phyloP scores from a whole-genome alignment of 2,329 filamentous ascomycete species.

The Sarocladiaceae sp. region DNA sequence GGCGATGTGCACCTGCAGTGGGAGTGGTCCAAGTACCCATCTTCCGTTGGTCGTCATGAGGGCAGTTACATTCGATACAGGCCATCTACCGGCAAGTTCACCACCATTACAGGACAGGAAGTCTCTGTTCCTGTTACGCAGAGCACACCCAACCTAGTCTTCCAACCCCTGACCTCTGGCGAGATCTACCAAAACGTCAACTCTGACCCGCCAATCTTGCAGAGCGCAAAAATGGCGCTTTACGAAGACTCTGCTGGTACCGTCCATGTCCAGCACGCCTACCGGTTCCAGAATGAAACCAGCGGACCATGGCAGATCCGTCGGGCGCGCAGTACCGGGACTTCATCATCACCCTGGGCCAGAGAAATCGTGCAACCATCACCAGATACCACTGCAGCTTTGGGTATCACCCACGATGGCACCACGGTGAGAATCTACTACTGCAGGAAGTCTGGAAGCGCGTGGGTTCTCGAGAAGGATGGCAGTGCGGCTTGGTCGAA shows the following conservation, averaged over 20 bases:
- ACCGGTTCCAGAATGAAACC: conserved; percentile 16
- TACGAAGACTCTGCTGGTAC: conserved; percentile 14
- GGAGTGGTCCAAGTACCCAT: conserved; percentile 21
- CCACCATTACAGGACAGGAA: conserved; percentile 11
- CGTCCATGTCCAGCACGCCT: conserved; percentile 14
- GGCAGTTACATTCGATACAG: conserved; percentile 20
- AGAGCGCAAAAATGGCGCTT: conserved; percentile 17
- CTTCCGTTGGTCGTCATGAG: conserved; percentile 19
- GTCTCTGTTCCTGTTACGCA: conserved; percentile 14
- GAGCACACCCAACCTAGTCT: conserved; percentile 13
- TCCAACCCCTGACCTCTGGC: conserved; percentile 16
- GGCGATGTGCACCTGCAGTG: conserved; percentile 21
- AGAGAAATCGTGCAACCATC: conserved; percentile 14
- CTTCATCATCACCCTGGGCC: conserved; percentile 11
- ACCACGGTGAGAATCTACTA: conserved; percentile 16
- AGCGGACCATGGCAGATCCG: conserved; percentile 14
- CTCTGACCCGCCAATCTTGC: conserved; percentile 14
- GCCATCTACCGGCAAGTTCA: conserved; percentile 15
- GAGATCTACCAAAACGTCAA: conserved; percentile 17
- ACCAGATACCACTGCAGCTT: conserved; percentile 14
- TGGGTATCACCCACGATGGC: conserved; percentile 16
- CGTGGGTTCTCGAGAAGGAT: conserved; percentile 16
- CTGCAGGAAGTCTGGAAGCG: conserved; percentile 13
- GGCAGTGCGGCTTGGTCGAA: conserved; percentile 14
- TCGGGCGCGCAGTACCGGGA: conserved; percentile 11